Evolutionary conservation across 805 yeast genomes (phyloP), one percentile per base, ranked within the genome.

Genomic region (Grigorovia yakushimaensis): DNA sequence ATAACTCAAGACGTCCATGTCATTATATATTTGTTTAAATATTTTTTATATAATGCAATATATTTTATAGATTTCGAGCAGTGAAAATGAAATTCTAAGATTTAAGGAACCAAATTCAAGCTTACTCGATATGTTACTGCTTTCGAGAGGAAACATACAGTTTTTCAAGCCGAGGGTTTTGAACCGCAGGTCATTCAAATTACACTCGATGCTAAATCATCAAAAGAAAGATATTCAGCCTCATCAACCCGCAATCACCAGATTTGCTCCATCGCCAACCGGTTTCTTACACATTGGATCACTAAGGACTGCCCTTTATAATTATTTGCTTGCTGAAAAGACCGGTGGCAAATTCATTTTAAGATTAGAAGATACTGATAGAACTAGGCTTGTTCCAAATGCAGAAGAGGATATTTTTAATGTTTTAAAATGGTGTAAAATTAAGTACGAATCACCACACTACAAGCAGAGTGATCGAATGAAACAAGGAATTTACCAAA

Each of bases 211-310:
- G 7, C 21, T 8, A 5, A 42, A 42, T 13, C 44, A 39, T 15
- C 36, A 41, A 18, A 41, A 42, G 5, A 50, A 42, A 23, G 58
- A 63, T 39, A 54, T 70, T 9, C 75, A 73, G 41, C 78, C 81
- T 1, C 53, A 48, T 1, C 35, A 50, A 0, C 88, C 93, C 0
- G 94, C 81, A 0, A 66, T 96, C 53, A 86, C 98, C 1, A 69
- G 99, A 53, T 93, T 93, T 66, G 99, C 99, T 0, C 98, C 99
- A 0, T 88, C 97, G 1, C 99, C 99, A 1, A 93, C 99, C 0
- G 99, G 99, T 0, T 78, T 78, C 51, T 71, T 93, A n/a, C 99
- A 93, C 62, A 62, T 93, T 49, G 99, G 99, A 0, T 89, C 97
- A 0, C 61, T 93, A 42, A 70, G 99, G 62, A 93, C 99, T 0